Evolutionary conservation across 1,284 basidiomycete genomes (phyloP).

Genomic region (Wolfiporia cocos): DNA sequence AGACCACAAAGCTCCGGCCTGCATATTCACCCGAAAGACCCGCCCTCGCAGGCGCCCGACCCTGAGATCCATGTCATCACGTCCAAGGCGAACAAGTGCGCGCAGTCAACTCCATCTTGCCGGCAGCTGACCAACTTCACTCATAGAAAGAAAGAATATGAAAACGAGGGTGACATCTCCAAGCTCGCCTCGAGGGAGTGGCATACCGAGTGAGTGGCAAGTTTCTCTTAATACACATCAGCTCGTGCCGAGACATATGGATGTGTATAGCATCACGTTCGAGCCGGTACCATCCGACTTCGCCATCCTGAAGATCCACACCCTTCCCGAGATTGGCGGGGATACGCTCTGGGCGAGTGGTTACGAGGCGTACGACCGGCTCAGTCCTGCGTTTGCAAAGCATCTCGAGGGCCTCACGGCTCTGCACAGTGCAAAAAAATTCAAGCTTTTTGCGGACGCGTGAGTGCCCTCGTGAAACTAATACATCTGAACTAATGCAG

Average conservation of each 20-base stretch:
- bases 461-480: slow-evolving; percentile 1
- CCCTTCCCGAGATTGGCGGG: slow-evolving; percentile 38
- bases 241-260: background rate
- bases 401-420: slow-evolving; percentile 60
- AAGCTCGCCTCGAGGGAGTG: slow-evolving; percentile 34
- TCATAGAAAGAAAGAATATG: background rate
- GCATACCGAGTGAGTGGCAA: slow-evolving; percentile 40
- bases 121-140: background rate
- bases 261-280: slow-evolving; percentile 46
- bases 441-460: slow-evolving; percentile 23
- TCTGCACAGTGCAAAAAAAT: slow-evolving; percentile 47
- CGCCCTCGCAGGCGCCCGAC: slow-evolving; percentile 42
- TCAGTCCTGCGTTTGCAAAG: slow-evolving; percentile 48
- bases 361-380: slow-evolving; percentile 62
- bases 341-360: slow-evolving; percentile 41
- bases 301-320: slow-evolving; percentile 56
- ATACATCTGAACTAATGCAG: background rate
- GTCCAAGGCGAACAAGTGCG: slow-evolving; percentile 28
- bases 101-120: background rate
- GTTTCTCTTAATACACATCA: background rate
- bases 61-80: slow-evolving; percentile 44
- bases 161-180: slow-evolving; percentile 3
- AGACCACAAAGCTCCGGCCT: slow-evolving; percentile 48
- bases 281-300: slow-evolving; percentile 66
- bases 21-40: slow-evolving; percentile 63